phyloP scores from a whole-genome alignment of 495 filamentous ascomycete species.

The Bathelium albidoporum region DNA sequence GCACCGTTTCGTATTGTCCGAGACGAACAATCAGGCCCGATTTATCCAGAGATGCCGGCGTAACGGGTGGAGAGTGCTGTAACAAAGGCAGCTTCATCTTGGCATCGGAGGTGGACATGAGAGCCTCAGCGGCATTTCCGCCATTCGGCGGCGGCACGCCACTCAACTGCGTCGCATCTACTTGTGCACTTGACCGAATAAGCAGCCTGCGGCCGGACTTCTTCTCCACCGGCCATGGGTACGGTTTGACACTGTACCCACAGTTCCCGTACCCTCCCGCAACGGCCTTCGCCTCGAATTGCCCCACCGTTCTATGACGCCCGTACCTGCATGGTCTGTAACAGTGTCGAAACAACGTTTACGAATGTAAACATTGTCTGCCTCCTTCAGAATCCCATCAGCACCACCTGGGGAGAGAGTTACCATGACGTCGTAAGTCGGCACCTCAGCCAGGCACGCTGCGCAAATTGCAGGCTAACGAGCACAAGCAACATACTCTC shows the following conservation, averaged over 20 bases:
- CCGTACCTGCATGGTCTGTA: neutral
- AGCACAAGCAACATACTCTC: constrained; percentile 36
- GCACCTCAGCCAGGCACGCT: neutral
- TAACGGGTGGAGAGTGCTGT: neutral
- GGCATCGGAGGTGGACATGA: neutral
- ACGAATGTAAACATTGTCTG: neutral
- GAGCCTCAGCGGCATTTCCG: neutral
- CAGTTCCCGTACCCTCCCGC: neutral
- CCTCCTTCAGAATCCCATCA: neutral
- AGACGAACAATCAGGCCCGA: neutral
- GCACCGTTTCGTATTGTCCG: constrained; percentile 1
- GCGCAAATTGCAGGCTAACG: neutral
- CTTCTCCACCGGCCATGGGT: neutral
- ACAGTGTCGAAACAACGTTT: neutral
- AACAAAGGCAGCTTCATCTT: neutral
- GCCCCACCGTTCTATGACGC: neutral
- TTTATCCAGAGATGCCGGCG: neutral
- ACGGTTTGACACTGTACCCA: neutral
- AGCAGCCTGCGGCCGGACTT: too few species aligned
- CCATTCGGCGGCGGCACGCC: neutral
- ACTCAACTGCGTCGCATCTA: neutral
- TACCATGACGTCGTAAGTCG: neutral
- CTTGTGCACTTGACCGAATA: neutral
- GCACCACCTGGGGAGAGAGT: neutral
- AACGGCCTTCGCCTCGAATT: neutral